Percentiles rank a stretch among this genome's conserved stretches.
Conservation (phyloP, 768 basidiomycete genomes). For the Trametopsis cervina region DNA sequence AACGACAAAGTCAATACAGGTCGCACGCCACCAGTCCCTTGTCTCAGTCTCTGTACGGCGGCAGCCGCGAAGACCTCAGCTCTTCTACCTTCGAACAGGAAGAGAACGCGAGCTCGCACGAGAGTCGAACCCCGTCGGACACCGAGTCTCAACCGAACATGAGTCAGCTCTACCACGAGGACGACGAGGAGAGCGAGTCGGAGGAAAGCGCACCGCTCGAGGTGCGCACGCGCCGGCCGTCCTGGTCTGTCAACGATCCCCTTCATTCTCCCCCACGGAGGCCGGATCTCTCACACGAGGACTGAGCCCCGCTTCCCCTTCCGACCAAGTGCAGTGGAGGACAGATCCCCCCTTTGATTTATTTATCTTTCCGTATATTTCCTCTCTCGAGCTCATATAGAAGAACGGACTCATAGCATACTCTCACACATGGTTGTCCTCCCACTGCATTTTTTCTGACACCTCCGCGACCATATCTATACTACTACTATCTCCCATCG, state of each 20-base stretch:
- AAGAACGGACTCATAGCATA: background rate
- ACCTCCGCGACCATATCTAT: background rate
- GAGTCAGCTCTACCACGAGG: constrained; percentile 27
- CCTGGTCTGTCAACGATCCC: constrained; percentile 6
- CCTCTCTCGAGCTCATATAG: background rate
- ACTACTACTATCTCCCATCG: background rate
- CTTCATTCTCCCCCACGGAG: constrained; percentile 8
- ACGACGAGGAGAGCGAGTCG: constrained; percentile 33
- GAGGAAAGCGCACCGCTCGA: constrained; percentile 19
- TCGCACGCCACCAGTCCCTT: constrained; percentile 34
- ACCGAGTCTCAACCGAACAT: constrained; percentile 24
- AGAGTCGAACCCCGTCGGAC: constrained; percentile 22
- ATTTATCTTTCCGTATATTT: background rate
- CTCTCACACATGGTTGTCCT: background rate
- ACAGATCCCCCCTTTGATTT: constrained; percentile 2
- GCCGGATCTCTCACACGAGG: constrained; percentile 4
- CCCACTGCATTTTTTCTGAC: no score
- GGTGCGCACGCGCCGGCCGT: constrained; percentile 22
- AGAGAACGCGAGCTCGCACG: constrained; percentile 23
- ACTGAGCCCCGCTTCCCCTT: constrained; percentile 8
- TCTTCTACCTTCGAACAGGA: constrained; percentile 14
- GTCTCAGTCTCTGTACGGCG: constrained; percentile 16
- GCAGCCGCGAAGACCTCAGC: constrained; percentile 16
- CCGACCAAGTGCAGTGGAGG: constrained; percentile 7
- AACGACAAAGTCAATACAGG: constrained; percentile 19